These are phyloP conservation scores for Rutstroemia sp. DNA, from an alignment of 2,329 filamentous ascomycete species.

Conservation along the genomic window DNA sequence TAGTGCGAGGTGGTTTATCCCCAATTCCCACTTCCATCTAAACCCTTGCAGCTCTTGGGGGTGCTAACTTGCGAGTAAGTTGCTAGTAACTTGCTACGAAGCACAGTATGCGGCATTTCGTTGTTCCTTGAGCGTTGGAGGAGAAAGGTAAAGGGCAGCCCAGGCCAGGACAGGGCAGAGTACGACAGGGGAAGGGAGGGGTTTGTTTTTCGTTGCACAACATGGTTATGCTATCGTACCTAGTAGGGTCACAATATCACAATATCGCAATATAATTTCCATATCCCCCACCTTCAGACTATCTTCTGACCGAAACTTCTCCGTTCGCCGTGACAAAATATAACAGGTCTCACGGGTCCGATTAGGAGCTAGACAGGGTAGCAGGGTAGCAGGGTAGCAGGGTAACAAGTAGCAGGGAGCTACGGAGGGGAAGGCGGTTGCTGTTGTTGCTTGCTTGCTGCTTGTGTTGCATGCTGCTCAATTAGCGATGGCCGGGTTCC, in stretches of 20 bases:
- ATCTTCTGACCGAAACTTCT: slow-evolving; percentile 2
- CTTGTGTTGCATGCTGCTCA: background rate
- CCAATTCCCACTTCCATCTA: too few relatives aligned
- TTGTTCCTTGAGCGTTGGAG: background rate
- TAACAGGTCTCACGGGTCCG: slow-evolving; percentile 1
- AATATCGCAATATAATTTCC: background rate
- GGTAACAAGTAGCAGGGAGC: too few relatives aligned
- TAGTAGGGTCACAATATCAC: background rate
- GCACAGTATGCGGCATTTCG: background rate
- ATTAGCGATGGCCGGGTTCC: slow-evolving; percentile 3
- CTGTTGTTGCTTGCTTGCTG: background rate
- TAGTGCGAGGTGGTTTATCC: background rate
- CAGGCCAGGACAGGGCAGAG: too few relatives aligned
- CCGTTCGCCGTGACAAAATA: background rate
- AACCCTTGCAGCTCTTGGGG: too few relatives aligned
- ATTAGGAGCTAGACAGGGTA: background rate
- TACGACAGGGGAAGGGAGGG: background rate
- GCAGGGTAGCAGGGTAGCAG: too few relatives aligned
- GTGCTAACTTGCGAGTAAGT: background rate
- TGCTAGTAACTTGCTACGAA: background rate
- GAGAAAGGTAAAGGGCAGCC: background rate
- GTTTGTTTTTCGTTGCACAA: background rate
- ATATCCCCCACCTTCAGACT: background rate
- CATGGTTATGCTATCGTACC: background rate
- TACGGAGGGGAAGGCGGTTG: background rate